Conservation (phyloP, 108 stramenopile species). For the Fistulifera pelliculosa region DNA sequence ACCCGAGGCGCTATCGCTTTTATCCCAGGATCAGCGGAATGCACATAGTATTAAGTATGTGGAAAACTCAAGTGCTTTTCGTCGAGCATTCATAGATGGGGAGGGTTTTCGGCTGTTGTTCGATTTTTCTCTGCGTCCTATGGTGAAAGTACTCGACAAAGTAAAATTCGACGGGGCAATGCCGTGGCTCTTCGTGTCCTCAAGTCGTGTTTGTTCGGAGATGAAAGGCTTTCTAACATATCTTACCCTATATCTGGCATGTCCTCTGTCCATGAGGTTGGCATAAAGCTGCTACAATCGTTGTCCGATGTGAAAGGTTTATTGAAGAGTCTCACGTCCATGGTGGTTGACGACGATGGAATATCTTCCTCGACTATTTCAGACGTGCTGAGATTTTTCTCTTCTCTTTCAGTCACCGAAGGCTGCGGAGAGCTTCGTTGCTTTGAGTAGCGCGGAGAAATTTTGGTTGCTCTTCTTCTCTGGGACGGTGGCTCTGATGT, state of each 20-base stretch:
- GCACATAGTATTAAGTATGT: constrained; percentile 28
- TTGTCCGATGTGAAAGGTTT: constrained; percentile 54
- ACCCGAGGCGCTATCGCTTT: constrained; percentile 52
- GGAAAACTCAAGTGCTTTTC: constrained; percentile 41
- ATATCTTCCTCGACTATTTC: constrained; percentile 64
- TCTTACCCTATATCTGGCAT: too few species aligned
- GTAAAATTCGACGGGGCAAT: constrained; percentile 73
- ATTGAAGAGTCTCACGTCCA: constrained; percentile 59
- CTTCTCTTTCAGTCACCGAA: constrained; percentile 49
- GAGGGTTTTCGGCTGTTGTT: constrained; percentile 84
- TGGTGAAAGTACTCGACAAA: constrained; percentile 31
- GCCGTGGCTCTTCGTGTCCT: constrained; percentile 77
- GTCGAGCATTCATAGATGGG: constrained; percentile 69
- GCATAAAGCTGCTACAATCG: constrained; percentile 38
- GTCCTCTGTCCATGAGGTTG: constrained; percentile 40
- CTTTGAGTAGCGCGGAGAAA: constrained; percentile 51
- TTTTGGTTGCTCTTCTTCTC: constrained; percentile 67
- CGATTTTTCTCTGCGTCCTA: constrained; percentile 59
- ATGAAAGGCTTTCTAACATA: background rate
- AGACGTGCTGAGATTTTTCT: constrained; percentile 55
- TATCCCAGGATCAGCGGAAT: constrained; percentile 22
- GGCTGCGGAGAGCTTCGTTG: constrained; percentile 55
- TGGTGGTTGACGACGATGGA: constrained; percentile 65
- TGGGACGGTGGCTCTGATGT: constrained; percentile 52
- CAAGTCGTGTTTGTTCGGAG: constrained; percentile 68